phyloP scores from a whole-genome alignment of 73 alveolate genomes.

The Paramecium caudatum region DNA sequence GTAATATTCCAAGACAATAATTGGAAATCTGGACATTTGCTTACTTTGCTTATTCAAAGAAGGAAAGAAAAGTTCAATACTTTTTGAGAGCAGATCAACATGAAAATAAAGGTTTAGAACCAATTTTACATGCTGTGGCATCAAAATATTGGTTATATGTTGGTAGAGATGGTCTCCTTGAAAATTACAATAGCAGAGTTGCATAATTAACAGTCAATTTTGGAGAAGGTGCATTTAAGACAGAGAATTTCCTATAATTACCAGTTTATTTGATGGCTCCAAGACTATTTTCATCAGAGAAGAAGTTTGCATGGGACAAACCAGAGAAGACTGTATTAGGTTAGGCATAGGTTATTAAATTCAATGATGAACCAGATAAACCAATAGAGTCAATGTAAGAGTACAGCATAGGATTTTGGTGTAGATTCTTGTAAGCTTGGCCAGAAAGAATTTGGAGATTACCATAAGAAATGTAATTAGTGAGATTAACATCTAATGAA shows the following conservation, averaged over 20 bases:
- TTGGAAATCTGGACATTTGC: conserved; percentile 63
- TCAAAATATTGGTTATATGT: conserved; percentile 24
- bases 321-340: background rate
- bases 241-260: conserved; percentile 12
- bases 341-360: background rate
- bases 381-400: conserved; percentile 27
- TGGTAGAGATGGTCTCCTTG: conserved; percentile 2
- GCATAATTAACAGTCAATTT: conserved; percentile 39
- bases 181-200: conserved; percentile 20
- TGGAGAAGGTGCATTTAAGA: background rate
- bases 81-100: conserved; percentile 14
- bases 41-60: conserved; percentile 38
- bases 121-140: conserved; percentile 14
- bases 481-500: conserved; percentile 44
- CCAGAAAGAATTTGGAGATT: conserved; percentile 20
- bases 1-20: conserved; percentile 19
- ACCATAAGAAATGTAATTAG: conserved; percentile 49
- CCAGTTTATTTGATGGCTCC: background rate
- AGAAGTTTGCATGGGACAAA: conserved; percentile 4
- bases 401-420: conserved; percentile 53
- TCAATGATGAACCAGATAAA: conserved; percentile 31
- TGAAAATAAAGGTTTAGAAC: conserved; percentile 7
- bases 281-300: background rate
- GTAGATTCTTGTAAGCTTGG: conserved; percentile 7
- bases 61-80: conserved; percentile 18